phyloP scores from a whole-genome alignment of 768 basidiomycete species.

The Boletus edulis region DNA sequence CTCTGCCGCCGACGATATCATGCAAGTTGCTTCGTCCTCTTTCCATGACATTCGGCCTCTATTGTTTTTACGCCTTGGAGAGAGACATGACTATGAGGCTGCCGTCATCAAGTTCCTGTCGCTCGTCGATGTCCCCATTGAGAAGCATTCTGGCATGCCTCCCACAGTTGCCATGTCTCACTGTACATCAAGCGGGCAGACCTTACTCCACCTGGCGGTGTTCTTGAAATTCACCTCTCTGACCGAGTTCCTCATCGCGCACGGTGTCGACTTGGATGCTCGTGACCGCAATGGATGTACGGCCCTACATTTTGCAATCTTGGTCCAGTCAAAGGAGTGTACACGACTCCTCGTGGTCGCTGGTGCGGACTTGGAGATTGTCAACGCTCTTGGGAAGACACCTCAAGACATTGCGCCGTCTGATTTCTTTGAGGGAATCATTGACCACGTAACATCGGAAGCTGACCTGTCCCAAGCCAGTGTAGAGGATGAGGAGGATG shows the following conservation, averaged over 20 bases:
- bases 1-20: slow-evolving; percentile 39
- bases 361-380: slow-evolving; percentile 78
- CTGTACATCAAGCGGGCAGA: slow-evolving; percentile 72
- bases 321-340: slow-evolving; percentile 63
- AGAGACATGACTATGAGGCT: slow-evolving; percentile 65
- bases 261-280: slow-evolving; percentile 73
- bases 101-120: slow-evolving; percentile 80
- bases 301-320: slow-evolving; percentile 80
- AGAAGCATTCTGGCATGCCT: slow-evolving; percentile 40
- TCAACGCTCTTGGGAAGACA: slow-evolving; percentile 68
- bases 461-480: slow-evolving; percentile 23
- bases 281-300: slow-evolving; percentile 92
- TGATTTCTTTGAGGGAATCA: slow-evolving; percentile 43
- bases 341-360: slow-evolving; percentile 66
- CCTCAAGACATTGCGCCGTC: slow-evolving; percentile 56
- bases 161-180: slow-evolving; percentile 64
- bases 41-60: slow-evolving; percentile 56
- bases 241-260: slow-evolving; percentile 66
- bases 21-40: slow-evolving; percentile 50
- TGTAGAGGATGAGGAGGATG: slow-evolving; percentile 44
- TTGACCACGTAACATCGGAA: slow-evolving; percentile 15
- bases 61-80: slow-evolving; percentile 51
- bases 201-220: slow-evolving; percentile 82
- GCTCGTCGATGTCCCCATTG: slow-evolving; percentile 65
- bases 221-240: slow-evolving; percentile 76